phyloP scores from a whole-genome alignment of 2,329 filamentous ascomycete genomes.

The Aspergillus sergii region DNA sequence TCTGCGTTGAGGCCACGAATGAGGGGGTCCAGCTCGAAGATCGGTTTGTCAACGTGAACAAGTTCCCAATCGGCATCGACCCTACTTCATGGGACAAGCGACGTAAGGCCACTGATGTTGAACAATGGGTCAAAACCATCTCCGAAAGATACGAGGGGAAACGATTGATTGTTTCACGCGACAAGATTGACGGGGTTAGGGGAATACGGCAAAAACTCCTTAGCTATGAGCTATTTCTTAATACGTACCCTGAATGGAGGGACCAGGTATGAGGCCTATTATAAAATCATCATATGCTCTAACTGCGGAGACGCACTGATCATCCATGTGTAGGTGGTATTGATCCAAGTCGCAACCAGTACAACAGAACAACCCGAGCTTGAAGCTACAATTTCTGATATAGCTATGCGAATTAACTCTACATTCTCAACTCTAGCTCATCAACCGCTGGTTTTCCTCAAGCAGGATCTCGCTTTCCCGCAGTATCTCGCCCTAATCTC shows the following conservation, averaged over 20 bases:
- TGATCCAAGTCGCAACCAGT: constrained; percentile 92
- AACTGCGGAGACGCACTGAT: background rate
- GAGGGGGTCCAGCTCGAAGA: constrained; percentile 90
- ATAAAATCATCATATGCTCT: background rate
- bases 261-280: constrained; percentile 58
- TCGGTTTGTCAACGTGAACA: constrained; percentile 86
- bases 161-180: constrained; percentile 85
- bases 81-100: constrained; percentile 72
- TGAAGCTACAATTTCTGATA: constrained; percentile 86
- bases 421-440: constrained; percentile 88
- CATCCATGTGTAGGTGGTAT: constrained; percentile 61
- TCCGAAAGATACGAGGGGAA: constrained; percentile 84
- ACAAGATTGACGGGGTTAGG: constrained; percentile 90
- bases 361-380: constrained; percentile 86
- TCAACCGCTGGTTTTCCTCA: constrained; percentile 88
- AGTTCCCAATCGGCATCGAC: constrained; percentile 88
- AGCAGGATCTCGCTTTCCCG: constrained; percentile 89
- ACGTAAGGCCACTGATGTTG: constrained; percentile 71
- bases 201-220: constrained; percentile 92
- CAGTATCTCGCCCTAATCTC: constrained; percentile 92
- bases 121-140: constrained; percentile 77
- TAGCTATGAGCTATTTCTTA: constrained; percentile 89
- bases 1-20: constrained; percentile 85
- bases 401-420: constrained; percentile 92
- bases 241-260: constrained; percentile 87